Evolutionary conservation across 2,329 filamentous ascomycete genomes (phyloP).

Genomic region (Onygenales sp.): DNA sequence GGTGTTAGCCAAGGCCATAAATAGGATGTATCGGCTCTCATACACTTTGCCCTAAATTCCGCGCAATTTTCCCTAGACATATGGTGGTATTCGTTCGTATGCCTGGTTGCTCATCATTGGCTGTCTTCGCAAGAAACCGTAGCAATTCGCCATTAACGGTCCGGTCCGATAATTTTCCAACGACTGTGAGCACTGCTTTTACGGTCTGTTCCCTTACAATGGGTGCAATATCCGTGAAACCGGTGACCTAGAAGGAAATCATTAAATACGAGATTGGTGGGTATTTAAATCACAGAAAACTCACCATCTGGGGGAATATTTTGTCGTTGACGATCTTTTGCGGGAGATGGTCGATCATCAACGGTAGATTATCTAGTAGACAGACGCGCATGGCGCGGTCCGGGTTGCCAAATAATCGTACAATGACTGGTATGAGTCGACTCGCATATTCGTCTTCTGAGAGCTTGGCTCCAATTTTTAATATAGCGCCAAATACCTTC

Average conservation of each 20-base stretch:
- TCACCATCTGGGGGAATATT: constrained; percentile 86
- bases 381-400: constrained; percentile 89
- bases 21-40: constrained; percentile 6
- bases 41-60: constrained; percentile 62
- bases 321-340: constrained; percentile 91
- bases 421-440: constrained; percentile 73
- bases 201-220: constrained; percentile 92
- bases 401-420: constrained; percentile 81
- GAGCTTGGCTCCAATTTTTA: constrained; percentile 84
- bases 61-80: constrained; percentile 90
- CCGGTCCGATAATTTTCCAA: constrained; percentile 82
- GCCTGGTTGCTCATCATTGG: constrained; percentile 93
- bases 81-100: constrained; percentile 98
- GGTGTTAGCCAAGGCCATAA: constrained; percentile 17
- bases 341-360: constrained; percentile 83
- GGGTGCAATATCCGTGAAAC: constrained; percentile 85
- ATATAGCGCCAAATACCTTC: constrained; percentile 76
- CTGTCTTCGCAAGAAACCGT: constrained; percentile 84
- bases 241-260: constrained; percentile 57
- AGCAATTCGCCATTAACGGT: constrained; percentile 89
- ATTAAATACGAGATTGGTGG: constrained; percentile 16
- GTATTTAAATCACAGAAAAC: constrained; percentile 11
- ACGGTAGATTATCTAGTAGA: constrained; percentile 73
- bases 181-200: constrained; percentile 81
- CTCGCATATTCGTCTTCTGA: constrained; percentile 81